Base-by-base conservation (phyloP, 768 basidiomycete species). In the Termitomyces sp. region DNA sequence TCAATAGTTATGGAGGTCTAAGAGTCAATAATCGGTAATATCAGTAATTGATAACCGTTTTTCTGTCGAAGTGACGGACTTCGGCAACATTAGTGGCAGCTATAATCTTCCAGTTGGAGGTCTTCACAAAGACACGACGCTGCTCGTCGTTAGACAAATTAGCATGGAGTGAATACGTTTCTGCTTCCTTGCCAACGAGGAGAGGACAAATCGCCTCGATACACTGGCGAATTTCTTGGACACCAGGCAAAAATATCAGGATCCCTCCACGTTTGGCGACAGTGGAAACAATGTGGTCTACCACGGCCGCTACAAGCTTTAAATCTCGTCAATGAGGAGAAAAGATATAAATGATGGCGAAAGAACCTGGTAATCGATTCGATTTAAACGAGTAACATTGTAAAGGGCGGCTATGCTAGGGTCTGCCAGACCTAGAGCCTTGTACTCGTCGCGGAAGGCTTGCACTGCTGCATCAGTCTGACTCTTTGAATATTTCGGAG, bases 71-170 rank as follows among this genome's bases (percentile, higher is more conserved):
- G 37, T 26, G 27, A 67, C 77, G 54, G 57, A 86, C 91, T 80
- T 95, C 93, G 6, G 93, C 93, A 32, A 98, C 91, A 66, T 97
- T 97, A 3, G 95, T 97, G 0, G 93, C 83, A 0, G 86, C 91
- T 44, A 97, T 86, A 30, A 96, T 82, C 70, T 96, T 96, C 81
- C 94, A 88, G 37, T 76, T 76, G 2, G 79, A 73, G 0, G 84
- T 82, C 5, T 75, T 74, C 9, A 79, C 72, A 66, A 97, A 98
- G 1, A 95, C 89, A 8, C 75, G 74, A 14, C 85, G 82, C 69
- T 98, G 95, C 66, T 97, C 94, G 13, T 88, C 85, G 39, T 78
- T 89, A 0, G 93, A 86, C 22, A 97, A 76, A 69, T 96, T 95
- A 12, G 95, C 93, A 66, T 97, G 95, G 0, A 98, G 81, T 0